phyloP scores from a whole-genome alignment of 1,284 basidiomycete species.

The Tremellales sp. region DNA sequence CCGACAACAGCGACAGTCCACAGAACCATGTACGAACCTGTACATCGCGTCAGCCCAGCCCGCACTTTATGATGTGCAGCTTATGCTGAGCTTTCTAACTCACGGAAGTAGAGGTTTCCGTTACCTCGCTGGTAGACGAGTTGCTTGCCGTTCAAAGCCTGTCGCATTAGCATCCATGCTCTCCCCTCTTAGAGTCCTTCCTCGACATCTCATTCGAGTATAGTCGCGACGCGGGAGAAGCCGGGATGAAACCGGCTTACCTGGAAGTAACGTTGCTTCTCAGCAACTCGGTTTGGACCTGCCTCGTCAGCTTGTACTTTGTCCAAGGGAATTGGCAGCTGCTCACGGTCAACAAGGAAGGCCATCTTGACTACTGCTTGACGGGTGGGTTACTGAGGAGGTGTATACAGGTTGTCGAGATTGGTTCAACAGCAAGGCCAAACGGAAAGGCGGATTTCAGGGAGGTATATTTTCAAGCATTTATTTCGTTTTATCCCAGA shows the following conservation, averaged over 20 bases:
- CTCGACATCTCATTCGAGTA: background rate
- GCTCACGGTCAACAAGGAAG: conserved; percentile 40
- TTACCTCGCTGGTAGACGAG: conserved; percentile 41
- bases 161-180: background rate
- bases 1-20: conserved; percentile 37
- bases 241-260: conserved; percentile 31
- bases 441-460: background rate
- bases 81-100: conserved; percentile 7
- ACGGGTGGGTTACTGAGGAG: conserved; percentile 14
- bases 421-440: background rate
- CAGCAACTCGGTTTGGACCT: conserved; percentile 38
- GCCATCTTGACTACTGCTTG: conserved; percentile 19
- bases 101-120: conserved; percentile 44
- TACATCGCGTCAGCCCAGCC: background rate
- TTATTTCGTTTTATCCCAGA: conserved; percentile 23
- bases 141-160: conserved; percentile 35
- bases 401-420: background rate
- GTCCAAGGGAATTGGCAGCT: background rate
- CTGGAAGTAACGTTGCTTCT: conserved; percentile 44
- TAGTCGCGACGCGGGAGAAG: background rate
- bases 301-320: conserved; percentile 8
- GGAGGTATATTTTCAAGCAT: conserved; percentile 8
- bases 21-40: conserved; percentile 44
- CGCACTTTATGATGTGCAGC: background rate
- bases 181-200: too few species aligned